Percentiles rank a stretch among this genome's conserved stretches.
phyloP scores from a whole-genome alignment of 257 asterid species.

The Fraxinus quadrangulata region DNA sequence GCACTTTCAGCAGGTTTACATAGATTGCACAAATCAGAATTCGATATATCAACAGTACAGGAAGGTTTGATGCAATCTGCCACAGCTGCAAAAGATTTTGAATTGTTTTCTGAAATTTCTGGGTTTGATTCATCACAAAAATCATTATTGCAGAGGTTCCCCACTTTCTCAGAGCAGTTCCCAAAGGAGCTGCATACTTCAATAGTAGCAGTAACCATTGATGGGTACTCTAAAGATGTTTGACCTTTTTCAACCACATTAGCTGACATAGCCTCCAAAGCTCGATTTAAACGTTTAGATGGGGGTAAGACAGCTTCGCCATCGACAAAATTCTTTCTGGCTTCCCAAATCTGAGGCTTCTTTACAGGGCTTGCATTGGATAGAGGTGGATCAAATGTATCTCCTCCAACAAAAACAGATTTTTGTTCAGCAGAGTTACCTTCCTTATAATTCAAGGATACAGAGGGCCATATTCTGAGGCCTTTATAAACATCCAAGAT shows the following conservation, averaged over 20 bases:
- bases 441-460: constrained; percentile 44
- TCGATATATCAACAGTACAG: constrained; percentile 29
- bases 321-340: constrained; percentile 50
- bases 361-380: constrained; percentile 37
- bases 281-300: constrained; percentile 90
- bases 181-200: constrained; percentile 35
- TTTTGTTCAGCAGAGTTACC: constrained; percentile 39
- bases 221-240: constrained; percentile 41
- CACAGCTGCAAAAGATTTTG: constrained; percentile 31
- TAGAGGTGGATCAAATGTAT: constrained; percentile 32
- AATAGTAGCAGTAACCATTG: constrained; percentile 26
- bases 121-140: constrained; percentile 27
- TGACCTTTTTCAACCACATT: constrained; percentile 71
- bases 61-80: constrained; percentile 34
- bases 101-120: constrained; percentile 26
- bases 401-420: constrained; percentile 31
- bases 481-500: constrained; percentile 38
- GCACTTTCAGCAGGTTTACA: constrained; percentile 34
- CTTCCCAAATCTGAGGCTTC: constrained; percentile 53
- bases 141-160: constrained; percentile 34
- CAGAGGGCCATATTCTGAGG: constrained; percentile 36
- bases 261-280: constrained; percentile 97
- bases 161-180: constrained; percentile 28
- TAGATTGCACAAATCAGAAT: constrained; percentile 32
- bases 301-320: constrained; percentile 97